Conservation (phyloP, 2,329 filamentous ascomycete species). For the Monosporascus sp. region DNA sequence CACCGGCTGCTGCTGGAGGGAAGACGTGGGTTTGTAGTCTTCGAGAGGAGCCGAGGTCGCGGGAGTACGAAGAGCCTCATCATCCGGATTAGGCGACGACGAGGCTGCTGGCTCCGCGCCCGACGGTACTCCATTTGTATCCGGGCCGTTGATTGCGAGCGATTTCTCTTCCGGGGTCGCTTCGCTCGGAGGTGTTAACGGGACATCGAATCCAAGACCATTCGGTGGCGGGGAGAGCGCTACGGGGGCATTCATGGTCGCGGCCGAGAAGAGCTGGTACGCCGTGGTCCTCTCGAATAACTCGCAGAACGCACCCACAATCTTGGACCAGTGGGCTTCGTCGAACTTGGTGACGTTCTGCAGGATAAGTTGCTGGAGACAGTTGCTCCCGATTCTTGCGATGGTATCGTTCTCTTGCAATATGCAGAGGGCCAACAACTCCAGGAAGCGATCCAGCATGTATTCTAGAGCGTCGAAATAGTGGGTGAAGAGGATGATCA, state of each 20-base stretch:
- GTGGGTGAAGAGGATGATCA: conserved; percentile 98
- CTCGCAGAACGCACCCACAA: conserved; percentile 93
- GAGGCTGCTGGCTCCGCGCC: conserved; percentile 25
- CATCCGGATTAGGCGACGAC: conserved; percentile 11
- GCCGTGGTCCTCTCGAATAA: conserved; percentile 93
- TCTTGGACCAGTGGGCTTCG: conserved; percentile 83
- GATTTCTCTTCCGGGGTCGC: conserved; percentile 45
- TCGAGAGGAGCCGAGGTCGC: conserved; percentile 55
- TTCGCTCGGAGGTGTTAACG: conserved; percentile 36
- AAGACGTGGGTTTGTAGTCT: conserved; percentile 76
- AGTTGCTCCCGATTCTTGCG: conserved; percentile 95
- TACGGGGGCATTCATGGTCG: conserved; percentile 48
- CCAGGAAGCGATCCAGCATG: conserved; percentile 96
- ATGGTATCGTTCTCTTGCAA: conserved; percentile 99
- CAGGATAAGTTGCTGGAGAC: conserved; percentile 89
- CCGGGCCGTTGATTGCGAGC: conserved; percentile 54
- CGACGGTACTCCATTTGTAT: conserved; percentile 33
- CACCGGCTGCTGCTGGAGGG: conserved; percentile 78
- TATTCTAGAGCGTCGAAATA: conserved; percentile 96
- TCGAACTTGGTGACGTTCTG: conserved; percentile 94
- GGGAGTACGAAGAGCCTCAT: conserved; percentile 14
- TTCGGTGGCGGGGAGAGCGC: conserved; percentile 47
- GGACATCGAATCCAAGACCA: conserved; percentile 45
- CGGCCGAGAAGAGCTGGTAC: conserved; percentile 89
- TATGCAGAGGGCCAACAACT: conserved; percentile 90